A percentile compares a stretch with the other conserved stretches of the same genome.
Conservation (phyloP, 2,329 filamentous ascomycete genomes). For the Curvularia sp. region DNA sequence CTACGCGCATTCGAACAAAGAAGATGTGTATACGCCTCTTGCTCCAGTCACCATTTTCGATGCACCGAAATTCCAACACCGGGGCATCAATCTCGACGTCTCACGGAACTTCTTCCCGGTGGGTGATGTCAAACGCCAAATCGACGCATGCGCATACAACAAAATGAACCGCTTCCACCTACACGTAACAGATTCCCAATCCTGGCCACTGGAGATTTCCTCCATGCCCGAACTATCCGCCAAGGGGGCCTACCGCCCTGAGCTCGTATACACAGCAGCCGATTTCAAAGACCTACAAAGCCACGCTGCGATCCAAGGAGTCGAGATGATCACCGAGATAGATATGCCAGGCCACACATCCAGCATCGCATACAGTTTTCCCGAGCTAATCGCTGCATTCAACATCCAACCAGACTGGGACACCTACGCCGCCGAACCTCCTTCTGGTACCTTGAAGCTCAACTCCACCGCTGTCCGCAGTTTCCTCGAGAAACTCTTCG, state of each 20-base stretch:
- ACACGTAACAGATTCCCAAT: conserved; percentile 82
- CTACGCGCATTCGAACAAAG: conserved; percentile 69
- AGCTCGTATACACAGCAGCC: conserved; percentile 69
- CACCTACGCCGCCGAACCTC: conserved; percentile 62
- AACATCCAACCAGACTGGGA: conserved; percentile 62
- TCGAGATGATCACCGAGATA: conserved; percentile 77
- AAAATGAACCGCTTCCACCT: conserved; percentile 85
- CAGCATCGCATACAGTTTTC: conserved; percentile 69
- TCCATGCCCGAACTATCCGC: conserved; percentile 72
- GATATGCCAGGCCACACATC: conserved; percentile 83
- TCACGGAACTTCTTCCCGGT: conserved; percentile 74
- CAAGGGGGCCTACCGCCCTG: conserved; percentile 75
- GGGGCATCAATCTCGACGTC: conserved; percentile 81
- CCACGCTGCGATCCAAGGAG: conserved; percentile 72
- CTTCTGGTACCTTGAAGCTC: conserved; percentile 72
- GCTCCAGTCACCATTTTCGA: conserved; percentile 78
- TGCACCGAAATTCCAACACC: conserved; percentile 74
- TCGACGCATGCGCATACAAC: conserved; percentile 78
- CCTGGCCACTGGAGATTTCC: conserved; percentile 84
- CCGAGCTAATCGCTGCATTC: conserved; percentile 73
- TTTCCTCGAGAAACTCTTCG: conserved; percentile 75
- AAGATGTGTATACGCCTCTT: conserved; percentile 67
- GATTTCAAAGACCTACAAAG: conserved; percentile 72
- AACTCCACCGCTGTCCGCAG: conserved; percentile 73
- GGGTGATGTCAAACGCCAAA: conserved; percentile 72